Evolutionary conservation across 2,329 filamentous ascomycete species (phyloP).

Genomic region (Trichoderma sp.): DNA sequence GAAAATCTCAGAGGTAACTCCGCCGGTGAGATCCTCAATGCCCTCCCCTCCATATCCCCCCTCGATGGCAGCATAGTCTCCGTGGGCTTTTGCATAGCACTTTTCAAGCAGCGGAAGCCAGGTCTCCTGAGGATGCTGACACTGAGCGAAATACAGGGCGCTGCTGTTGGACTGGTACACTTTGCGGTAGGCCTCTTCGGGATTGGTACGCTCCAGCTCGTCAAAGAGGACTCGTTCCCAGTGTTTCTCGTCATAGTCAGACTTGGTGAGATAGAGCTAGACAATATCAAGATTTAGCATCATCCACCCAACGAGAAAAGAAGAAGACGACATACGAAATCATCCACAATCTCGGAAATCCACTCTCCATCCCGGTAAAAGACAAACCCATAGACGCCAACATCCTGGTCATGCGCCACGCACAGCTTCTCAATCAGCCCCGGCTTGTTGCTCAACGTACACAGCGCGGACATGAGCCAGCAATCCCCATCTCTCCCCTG

Average conservation of each 20-base stretch:
- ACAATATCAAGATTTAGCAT: not conserved
- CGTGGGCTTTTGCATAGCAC: conserved; percentile 76
- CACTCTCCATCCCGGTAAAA: conserved; percentile 80
- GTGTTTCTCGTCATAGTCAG: conserved; percentile 59
- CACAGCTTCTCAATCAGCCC: conserved; percentile 71
- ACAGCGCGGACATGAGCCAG: conserved; percentile 80
- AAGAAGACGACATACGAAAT: conserved; percentile 39
- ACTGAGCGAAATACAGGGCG: conserved; percentile 74
- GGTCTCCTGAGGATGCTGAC: conserved; percentile 70
- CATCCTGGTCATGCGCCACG: conserved; percentile 66
- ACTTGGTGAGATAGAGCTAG: conserved; percentile 51
- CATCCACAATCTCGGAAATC: conserved; percentile 56
- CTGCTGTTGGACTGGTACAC: conserved; percentile 71
- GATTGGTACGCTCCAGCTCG: conserved; percentile 46
- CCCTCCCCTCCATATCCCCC: conserved; percentile 65
- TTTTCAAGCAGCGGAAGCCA: conserved; percentile 79
- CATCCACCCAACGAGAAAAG: not conserved
- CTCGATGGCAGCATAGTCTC: conserved; percentile 71
- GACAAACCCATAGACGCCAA: conserved; percentile 83
- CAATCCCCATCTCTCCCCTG: conserved; percentile 79
- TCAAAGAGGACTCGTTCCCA: conserved; percentile 45
- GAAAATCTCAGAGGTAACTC: conserved; percentile 64
- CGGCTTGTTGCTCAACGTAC: conserved; percentile 70
- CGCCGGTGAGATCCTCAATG: conserved; percentile 60
- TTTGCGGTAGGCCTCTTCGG: conserved; percentile 60